Base-by-base conservation (phyloP, 768 basidiomycete species). In the Serendipita vermifera region DNA sequence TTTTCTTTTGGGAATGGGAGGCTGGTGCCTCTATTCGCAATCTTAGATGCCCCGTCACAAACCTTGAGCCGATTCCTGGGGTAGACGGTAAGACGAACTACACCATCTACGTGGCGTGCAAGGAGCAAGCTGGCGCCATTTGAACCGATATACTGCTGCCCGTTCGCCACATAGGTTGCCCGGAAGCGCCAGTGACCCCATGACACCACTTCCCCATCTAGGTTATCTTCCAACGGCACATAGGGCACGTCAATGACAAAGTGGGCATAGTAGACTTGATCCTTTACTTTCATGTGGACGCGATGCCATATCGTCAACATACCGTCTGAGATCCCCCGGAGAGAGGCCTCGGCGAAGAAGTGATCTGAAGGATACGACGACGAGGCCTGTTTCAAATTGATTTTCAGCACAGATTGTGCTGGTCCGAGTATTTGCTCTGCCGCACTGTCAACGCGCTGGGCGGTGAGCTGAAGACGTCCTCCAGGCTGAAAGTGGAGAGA, bases 191-290 rank as follows among this genome's bases (percentile, higher is more conserved):
- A 51, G 46, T 51, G 24, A 15, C 29, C 29, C n/a, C 17, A 20
- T 7, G 31, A 29, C 9, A 15, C 20, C 7, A 31, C 27, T 9
- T 29, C 20, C n/a, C 32, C 46, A 29, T 51, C 46, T 9, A 26
- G 20, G 9, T 20, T 26, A 9, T 31, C 17, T 6, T 26, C 39
- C 5, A 51, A 7, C 1, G 20, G 46, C n/a, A 29, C 31, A 51
- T 51, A 51, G n/a, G 46, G 46, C 31, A 51, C 22, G 20, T 51
- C 46, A 29, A 51, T 51, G 46, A 29, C 31, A 29, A 22, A 51
- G 7, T 15, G 24, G 3, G 46, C 46, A 29, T 51, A 51, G 46
- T 22, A 51, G 46, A 51, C 22, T 13, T 51, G 22, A 6, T n/a
- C 22, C 7, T 29, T 15, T 29, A 29, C 27, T 29, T 51, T 51